Base-by-base conservation (phyloP, 371 early-diverging fungal species). In the Coemansia linderi region DNA sequence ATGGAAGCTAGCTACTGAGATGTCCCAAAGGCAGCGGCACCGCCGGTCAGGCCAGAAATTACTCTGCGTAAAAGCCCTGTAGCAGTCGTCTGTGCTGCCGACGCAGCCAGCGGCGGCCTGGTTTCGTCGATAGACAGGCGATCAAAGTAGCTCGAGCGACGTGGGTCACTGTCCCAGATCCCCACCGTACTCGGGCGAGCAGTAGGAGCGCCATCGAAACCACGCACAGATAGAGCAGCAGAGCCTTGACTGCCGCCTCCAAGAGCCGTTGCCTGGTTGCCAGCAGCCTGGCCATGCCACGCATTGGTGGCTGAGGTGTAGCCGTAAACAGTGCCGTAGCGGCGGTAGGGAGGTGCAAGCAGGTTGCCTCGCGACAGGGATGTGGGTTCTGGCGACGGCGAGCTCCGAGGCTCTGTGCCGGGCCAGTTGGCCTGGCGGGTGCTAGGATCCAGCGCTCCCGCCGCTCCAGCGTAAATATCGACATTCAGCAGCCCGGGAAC, bases 111-210 rank as follows among this genome's bases (percentile, higher is more conserved):
- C 40, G 60, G 64, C 17, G 71, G 71, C 17, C 71, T 48, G 7
- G 44, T 37, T 37, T 75, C 75, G 24, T 75, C 75, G 19, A 68
- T 56, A 22, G 75, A 75, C 29, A 71, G 67, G 38, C 75, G 71
- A 33, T 75, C 75, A 75, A 75, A 71, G 67, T 75, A 75, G 58
- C 71, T 71, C 6, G 75, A 71, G 13, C 75, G 71, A 17, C 75
- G 71, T 19, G 68, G 64, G 12, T 75, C 71, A 58, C 61, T 71
- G 3, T 71, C 75, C 63, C 65, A 71, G 48, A 71, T 61, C 13
- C 65, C 71, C 10, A 65, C 74, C 22, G 66, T 63, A 56, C 60
- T 48, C n/a, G 63, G 48, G 6, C 68, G 71, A 13, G 52, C 33
- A 17, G 67, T 27, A 17, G 57, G 46, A 3, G 38, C 33, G 13